These are phyloP conservation scores for Kickxella alabastrina DNA, from an alignment of 192 early-diverging fungal genomes.

Conservation along the genomic window DNA sequence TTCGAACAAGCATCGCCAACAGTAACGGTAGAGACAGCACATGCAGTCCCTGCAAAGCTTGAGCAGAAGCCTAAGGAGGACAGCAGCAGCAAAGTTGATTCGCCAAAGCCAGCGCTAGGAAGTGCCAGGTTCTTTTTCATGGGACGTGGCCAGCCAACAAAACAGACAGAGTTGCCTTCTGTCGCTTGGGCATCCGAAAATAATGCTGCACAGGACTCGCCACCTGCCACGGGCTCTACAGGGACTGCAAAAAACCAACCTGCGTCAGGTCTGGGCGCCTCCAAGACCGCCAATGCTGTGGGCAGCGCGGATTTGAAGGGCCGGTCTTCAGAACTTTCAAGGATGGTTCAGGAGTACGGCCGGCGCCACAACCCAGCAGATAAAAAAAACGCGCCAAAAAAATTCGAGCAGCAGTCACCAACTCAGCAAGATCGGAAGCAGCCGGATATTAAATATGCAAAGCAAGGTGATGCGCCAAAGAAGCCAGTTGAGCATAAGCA, in stretches of 20 bases:
- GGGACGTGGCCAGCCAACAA: background rate
- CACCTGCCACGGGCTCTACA: background rate
- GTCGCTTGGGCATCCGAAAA: too few relatives aligned
- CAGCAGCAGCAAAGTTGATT: background rate
- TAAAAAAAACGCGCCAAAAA: background rate
- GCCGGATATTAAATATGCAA: background rate
- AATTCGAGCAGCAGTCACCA: too few relatives aligned
- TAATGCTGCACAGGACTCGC: too few relatives aligned
- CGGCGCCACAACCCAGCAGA: background rate
- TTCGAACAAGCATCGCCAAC: conserved; percentile 8
- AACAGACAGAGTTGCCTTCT: conserved; percentile 7
- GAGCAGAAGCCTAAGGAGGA: background rate
- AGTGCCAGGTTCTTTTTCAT: conserved; percentile 15
- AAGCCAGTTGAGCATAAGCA: conserved; percentile 2
- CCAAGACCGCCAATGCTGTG: background rate
- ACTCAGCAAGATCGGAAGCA: background rate
- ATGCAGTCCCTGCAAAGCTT: background rate
- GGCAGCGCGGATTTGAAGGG: background rate
- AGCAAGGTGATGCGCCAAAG: background rate
- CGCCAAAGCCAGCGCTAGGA: background rate
- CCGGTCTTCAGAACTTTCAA: background rate
- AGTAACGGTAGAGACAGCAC: background rate
- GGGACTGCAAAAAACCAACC: background rate
- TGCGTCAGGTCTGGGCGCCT: background rate
- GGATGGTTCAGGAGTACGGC: conserved; percentile 1